Evolutionary conservation across 1,284 basidiomycete species (phyloP).

Genomic region (Laetiporus sulphureus): DNA sequence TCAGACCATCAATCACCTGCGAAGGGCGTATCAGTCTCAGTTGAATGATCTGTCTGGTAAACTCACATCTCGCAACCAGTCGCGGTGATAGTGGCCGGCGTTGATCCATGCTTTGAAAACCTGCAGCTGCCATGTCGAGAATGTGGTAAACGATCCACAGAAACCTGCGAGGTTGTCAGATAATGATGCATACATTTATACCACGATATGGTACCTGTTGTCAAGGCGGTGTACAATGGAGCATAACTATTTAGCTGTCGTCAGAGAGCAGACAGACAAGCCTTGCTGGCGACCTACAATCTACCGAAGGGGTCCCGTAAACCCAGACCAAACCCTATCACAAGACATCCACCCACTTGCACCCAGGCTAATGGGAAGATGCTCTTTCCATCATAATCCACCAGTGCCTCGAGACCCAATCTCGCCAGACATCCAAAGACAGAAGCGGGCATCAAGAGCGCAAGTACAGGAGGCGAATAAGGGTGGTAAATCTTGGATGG

Average conservation of each 20-base stretch:
- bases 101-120: slow-evolving; percentile 87
- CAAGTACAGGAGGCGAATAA: slow-evolving; percentile 56
- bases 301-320: slow-evolving; percentile 65
- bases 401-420: slow-evolving; percentile 67
- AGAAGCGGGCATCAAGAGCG: slow-evolving; percentile 69
- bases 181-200: neutral
- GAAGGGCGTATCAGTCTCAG: too few relatives aligned
- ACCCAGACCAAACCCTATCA: slow-evolving; percentile 80
- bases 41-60: too few relatives aligned
- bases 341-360: slow-evolving; percentile 84
- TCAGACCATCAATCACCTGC: slow-evolving; percentile 84
- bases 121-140: slow-evolving; percentile 92
- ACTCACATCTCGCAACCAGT: slow-evolving; percentile 76
- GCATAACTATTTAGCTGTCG: slow-evolving; percentile 60
- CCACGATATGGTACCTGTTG: slow-evolving; percentile 54
- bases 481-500: slow-evolving; percentile 47
- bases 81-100: slow-evolving; percentile 45
- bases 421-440: slow-evolving; percentile 77
- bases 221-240: slow-evolving; percentile 82
- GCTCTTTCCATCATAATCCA: slow-evolving; percentile 65
- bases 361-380: slow-evolving; percentile 85
- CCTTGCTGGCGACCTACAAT: slow-evolving; percentile 59
- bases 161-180: slow-evolving; percentile 50
- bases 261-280: neutral
- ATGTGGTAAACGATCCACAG: slow-evolving; percentile 95